Evolutionary conservation across 306 rosid genomes (phyloP).

Genomic region (Prunus dulcis): DNA sequence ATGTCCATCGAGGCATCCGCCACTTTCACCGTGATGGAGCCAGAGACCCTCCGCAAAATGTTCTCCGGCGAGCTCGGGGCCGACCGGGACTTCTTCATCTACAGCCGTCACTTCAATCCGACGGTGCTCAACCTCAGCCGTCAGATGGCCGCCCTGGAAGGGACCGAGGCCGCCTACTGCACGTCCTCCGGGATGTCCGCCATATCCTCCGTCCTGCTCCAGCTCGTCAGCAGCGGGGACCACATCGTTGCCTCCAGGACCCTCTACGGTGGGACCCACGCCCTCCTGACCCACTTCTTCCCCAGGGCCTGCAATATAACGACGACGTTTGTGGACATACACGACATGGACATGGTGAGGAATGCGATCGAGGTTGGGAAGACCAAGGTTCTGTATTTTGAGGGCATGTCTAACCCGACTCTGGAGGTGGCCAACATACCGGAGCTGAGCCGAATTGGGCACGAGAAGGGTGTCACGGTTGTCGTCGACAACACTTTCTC

Average conservation of each 20-base stretch:
- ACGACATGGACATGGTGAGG: constrained; percentile 47
- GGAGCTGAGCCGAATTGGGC: constrained; percentile 59
- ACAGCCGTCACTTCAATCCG: constrained; percentile 98
- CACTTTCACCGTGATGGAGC: constrained; percentile 96
- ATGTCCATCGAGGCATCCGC: constrained; percentile 99
- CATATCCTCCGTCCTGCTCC: constrained; percentile 56
- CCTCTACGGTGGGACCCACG: constrained; percentile 90
- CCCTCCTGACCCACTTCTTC: constrained; percentile 65
- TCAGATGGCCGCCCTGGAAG: constrained; percentile 85
- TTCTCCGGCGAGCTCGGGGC: constrained; percentile 89
- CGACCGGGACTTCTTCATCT: constrained; percentile 80
- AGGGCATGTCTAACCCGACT: constrained; percentile 72
- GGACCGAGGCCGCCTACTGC: constrained; percentile 95
- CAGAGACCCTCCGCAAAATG: constrained; percentile 87
- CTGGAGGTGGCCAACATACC: constrained; percentile 69
- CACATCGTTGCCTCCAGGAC: constrained; percentile 62
- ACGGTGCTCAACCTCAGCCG: constrained; percentile 85
- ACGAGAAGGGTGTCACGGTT: constrained; percentile 63
- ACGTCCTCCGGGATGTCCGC: constrained; percentile 95
- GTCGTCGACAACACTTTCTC: constrained; percentile 93
- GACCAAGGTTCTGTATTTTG: constrained; percentile 71
- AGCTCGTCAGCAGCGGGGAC: constrained; percentile 60
- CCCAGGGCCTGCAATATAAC: constrained; percentile 57
- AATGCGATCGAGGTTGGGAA: constrained; percentile 58
- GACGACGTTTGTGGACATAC: constrained; percentile 64